phyloP scores from a whole-genome alignment of 768 basidiomycete genomes.

The Boletus bicolor region DNA sequence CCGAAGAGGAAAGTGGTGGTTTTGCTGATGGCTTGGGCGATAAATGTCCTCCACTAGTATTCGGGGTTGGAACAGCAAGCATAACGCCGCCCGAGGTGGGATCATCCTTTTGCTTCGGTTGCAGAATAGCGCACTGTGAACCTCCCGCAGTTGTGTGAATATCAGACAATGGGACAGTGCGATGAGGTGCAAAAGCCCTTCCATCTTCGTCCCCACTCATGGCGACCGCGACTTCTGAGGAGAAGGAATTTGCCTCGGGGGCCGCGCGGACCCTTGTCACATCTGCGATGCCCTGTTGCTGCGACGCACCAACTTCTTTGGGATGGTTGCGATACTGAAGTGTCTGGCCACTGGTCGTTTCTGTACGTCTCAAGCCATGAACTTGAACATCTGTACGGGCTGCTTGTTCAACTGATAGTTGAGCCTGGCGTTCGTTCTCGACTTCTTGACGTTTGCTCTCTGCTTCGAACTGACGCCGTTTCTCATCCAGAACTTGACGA shows the following conservation, averaged over 20 bases:
- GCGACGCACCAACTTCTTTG: constrained; percentile 5
- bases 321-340: not conserved
- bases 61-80: constrained; percentile 6
- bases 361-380: not conserved
- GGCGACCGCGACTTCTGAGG: not conserved
- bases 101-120: constrained; percentile 1
- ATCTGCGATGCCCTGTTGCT: constrained; percentile 30
- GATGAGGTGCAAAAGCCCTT: not conserved
- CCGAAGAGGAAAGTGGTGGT: not conserved
- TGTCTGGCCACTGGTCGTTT: not conserved
- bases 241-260: not conserved
- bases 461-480: constrained; percentile 1
- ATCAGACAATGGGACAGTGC: not conserved
- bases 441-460: constrained; percentile 11
- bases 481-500: constrained; percentile 3
- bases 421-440: constrained; percentile 2
- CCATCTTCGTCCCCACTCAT: constrained; percentile 5
- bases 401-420: constrained; percentile 11
- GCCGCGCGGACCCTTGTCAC: constrained; percentile 27
- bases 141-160: not conserved
- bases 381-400: constrained; percentile 5
- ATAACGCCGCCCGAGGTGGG: constrained; percentile 19
- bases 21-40: not conserved
- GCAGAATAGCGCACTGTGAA: not conserved
- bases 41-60: not conserved